A percentile compares a stretch with the other conserved stretches of the same genome.
These are phyloP conservation scores for Cyberlindnera xylosilytica DNA, from an alignment of 805 yeast species.

Conservation along the genomic window DNA sequence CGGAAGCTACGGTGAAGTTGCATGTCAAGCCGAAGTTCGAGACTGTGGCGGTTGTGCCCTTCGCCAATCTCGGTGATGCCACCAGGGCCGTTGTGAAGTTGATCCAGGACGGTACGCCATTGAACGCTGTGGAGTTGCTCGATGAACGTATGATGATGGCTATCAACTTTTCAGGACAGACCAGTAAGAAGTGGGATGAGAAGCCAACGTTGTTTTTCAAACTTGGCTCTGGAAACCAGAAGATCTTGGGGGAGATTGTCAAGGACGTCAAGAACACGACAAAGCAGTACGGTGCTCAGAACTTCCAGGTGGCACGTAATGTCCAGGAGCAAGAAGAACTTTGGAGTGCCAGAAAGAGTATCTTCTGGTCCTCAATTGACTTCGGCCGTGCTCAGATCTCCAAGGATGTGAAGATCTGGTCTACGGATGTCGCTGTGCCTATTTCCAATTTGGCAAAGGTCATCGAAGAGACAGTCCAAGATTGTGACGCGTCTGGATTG, in stretches of 20 bases:
- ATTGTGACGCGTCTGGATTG: constrained; percentile 50
- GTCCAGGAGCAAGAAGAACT: constrained; percentile 59
- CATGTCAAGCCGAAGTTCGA: constrained; percentile 63
- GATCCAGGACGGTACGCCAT: constrained; percentile 56
- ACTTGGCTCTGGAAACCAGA: constrained; percentile 47
- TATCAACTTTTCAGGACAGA: constrained; percentile 54
- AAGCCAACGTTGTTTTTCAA: constrained; percentile 63
- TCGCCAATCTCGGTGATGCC: constrained; percentile 67
- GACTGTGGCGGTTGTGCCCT: constrained; percentile 65
- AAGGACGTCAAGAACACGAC: constrained; percentile 49
- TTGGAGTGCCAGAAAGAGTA: constrained; percentile 75
- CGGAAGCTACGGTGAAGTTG: constrained; percentile 71
- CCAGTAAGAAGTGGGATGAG: constrained; percentile 51
- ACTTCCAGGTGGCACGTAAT: constrained; percentile 56
- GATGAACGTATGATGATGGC: constrained; percentile 71
- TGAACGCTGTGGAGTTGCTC: constrained; percentile 71
- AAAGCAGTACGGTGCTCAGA: constrained; percentile 43
- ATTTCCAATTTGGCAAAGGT: constrained; percentile 61
- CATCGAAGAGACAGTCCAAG: constrained; percentile 58
- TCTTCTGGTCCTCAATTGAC: constrained; percentile 63
- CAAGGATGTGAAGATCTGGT: constrained; percentile 54
- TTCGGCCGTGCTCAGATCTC: constrained; percentile 50
- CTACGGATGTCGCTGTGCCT: constrained; percentile 83
- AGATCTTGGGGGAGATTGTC: constrained; percentile 40
- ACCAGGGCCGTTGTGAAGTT: constrained; percentile 63